Conservation (phyloP, 2,329 filamentous ascomycete species). For the Hortaea werneckii region DNA sequence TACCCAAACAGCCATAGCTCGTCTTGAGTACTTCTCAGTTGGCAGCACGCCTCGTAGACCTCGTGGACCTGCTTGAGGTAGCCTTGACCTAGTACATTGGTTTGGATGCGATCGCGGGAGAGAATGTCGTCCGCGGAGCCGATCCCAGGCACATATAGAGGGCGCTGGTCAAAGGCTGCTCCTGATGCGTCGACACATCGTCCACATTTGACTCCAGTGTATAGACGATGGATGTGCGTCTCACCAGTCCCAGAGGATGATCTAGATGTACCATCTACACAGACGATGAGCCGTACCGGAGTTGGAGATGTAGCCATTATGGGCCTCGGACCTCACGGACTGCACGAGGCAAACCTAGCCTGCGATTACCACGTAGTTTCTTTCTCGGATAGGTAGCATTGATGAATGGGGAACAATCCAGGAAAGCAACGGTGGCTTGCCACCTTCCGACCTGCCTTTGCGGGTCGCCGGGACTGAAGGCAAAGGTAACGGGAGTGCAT, state of each 20-base stretch:
- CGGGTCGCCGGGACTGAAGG: no score
- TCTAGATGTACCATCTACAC: no score
- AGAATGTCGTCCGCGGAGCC: slow-evolving; percentile 11
- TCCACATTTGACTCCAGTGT: slow-evolving; percentile 9
- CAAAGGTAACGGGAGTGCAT: no score
- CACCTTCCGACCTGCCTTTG: no score
- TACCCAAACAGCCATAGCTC: slow-evolving; percentile 34
- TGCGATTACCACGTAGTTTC: no score
- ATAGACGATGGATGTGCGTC: slow-evolving; percentile 13
- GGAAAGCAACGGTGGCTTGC: no score
- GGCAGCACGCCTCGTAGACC: slow-evolving; percentile 15
- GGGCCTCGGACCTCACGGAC: no score
- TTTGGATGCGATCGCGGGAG: slow-evolving; percentile 9
- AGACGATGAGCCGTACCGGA: no score
- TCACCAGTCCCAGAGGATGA: background rate
- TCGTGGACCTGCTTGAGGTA: slow-evolving; percentile 15
- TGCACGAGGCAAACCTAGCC: no score
- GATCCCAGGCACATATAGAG: slow-evolving; percentile 10
- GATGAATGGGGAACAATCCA: no score
- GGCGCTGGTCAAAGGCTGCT: slow-evolving; percentile 6
- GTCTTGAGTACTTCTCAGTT: slow-evolving; percentile 16
- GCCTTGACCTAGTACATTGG: slow-evolving; percentile 9
- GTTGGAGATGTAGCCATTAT: no score
- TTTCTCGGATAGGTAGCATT: no score
- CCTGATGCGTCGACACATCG: slow-evolving; percentile 6